Percentiles rank a stretch among this genome's conserved stretches.
Evolutionary conservation across 768 basidiomycete species (phyloP).

Genomic region (Pholiota molesta): DNA sequence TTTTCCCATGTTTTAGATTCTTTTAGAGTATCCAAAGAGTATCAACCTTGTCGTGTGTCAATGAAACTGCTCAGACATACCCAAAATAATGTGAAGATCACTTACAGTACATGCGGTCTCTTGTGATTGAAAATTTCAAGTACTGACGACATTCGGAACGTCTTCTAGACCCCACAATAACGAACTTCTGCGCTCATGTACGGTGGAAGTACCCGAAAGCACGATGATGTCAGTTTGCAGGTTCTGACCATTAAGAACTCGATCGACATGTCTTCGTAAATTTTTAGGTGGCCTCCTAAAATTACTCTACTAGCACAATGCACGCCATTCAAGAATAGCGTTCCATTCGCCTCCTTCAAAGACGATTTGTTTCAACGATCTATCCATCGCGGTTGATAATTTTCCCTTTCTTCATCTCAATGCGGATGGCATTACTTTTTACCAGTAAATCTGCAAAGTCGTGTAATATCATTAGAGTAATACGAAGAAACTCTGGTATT

Average conservation of each 20-base stretch:
- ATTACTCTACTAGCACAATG: neutral
- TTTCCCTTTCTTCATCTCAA: neutral
- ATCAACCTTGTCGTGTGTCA: neutral
- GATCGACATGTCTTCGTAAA: neutral
- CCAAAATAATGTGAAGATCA: neutral
- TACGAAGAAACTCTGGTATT: neutral
- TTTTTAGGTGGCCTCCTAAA: neutral
- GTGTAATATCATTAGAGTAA: neutral
- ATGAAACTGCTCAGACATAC: neutral
- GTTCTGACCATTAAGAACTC: neutral
- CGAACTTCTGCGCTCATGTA: neutral
- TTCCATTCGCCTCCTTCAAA: neutral
- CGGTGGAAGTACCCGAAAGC: neutral
- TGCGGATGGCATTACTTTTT: neutral
- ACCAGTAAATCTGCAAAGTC: neutral
- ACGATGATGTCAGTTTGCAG: neutral
- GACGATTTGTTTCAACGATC: neutral
- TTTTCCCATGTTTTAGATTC: slow-evolving; percentile 1
- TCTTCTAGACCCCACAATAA: neutral
- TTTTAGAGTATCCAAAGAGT: neutral
- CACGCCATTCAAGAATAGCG: neutral
- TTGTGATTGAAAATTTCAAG: neutral
- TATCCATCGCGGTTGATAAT: neutral
- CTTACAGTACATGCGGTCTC: neutral
- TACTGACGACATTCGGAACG: no score